Evolutionary conservation across 805 yeast genomes (phyloP).

Genomic region (Barnettozyma sp.): DNA sequence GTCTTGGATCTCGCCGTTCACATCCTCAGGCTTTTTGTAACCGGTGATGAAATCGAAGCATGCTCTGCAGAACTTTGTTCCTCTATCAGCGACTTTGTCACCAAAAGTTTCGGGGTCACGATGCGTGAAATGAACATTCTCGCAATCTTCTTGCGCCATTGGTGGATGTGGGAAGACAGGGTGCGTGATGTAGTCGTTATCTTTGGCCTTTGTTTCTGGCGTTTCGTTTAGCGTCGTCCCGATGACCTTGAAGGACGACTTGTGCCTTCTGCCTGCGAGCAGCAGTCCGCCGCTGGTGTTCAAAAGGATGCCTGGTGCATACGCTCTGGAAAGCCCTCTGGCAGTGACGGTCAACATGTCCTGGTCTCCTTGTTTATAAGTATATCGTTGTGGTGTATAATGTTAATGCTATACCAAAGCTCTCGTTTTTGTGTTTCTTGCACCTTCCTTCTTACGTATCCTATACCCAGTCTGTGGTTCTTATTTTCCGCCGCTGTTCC

Average conservation of each 20-base stretch:
- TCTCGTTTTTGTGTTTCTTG: too few species aligned
- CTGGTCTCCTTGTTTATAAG: too few species aligned
- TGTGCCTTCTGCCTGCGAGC: not conserved
- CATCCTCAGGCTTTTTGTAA: conserved; percentile 48
- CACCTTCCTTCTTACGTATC: too few species aligned
- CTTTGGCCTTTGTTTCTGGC: not conserved
- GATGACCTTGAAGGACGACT: conserved; percentile 1
- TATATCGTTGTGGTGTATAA: too few species aligned
- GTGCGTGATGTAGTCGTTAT: conserved; percentile 16
- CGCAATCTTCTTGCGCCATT: conserved; percentile 32
- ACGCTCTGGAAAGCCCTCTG: too few species aligned
- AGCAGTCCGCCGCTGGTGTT: too few species aligned
- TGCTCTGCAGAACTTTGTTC: conserved; percentile 39
- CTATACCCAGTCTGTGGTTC: too few species aligned
- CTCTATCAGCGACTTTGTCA: conserved; percentile 46
- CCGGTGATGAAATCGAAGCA: conserved; percentile 61
- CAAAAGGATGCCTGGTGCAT: too few species aligned
- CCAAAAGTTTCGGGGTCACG: conserved; percentile 39
- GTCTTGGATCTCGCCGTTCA: conserved; percentile 25
- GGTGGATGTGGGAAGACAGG: conserved; percentile 40
- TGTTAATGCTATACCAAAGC: too few species aligned
- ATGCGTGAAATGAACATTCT: conserved; percentile 42
- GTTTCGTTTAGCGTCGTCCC: conserved; percentile 2
- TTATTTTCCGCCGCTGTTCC: too few species aligned
- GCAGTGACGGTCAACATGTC: too few species aligned